These are phyloP conservation scores for Asterochloris erici DNA, from an alignment of 139 green algal genomes.

Conservation along the genomic window DNA sequence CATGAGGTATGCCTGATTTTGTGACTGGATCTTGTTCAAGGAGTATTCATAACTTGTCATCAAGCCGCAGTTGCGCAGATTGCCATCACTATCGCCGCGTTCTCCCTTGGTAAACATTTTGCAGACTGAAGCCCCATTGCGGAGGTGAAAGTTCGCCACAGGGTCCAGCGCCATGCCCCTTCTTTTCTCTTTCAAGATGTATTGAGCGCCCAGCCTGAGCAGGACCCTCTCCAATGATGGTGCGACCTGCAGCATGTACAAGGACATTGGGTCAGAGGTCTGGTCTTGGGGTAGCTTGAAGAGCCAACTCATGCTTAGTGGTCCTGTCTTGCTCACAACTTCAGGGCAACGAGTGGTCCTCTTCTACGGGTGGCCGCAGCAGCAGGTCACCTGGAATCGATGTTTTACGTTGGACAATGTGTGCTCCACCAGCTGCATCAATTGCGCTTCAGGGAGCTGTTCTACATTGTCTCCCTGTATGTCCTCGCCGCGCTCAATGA, in stretches of 20 bases:
- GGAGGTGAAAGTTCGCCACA: conserved; percentile 83
- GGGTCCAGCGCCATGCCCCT: conserved; percentile 67
- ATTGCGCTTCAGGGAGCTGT: too few relatives aligned
- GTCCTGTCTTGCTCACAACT: too few relatives aligned
- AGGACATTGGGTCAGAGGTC: background rate
- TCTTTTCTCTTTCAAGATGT: conserved; percentile 61
- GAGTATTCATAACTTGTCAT: conserved; percentile 79
- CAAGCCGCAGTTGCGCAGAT: conserved; percentile 56
- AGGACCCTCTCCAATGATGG: conserved; percentile 28
- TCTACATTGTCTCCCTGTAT: too few relatives aligned
- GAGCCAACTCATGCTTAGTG: too few relatives aligned
- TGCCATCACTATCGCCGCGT: conserved; percentile 41
- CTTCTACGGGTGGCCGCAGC: too few relatives aligned
- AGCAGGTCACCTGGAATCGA: too few relatives aligned
- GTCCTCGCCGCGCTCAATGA: too few relatives aligned
- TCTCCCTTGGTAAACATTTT: conserved; percentile 56
- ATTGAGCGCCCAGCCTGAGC: conserved; percentile 52
- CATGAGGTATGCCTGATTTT: conserved; percentile 48
- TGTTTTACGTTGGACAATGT: too few relatives aligned
- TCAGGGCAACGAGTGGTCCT: too few relatives aligned
- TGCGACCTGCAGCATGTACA: background rate
- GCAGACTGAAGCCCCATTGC: conserved; percentile 70
- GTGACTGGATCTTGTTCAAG: conserved; percentile 19
- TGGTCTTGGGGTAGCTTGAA: too few relatives aligned
- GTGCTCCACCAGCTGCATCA: too few relatives aligned